Conservation (phyloP, 106 monocot genomes). For the Allium fistulosum region DNA sequence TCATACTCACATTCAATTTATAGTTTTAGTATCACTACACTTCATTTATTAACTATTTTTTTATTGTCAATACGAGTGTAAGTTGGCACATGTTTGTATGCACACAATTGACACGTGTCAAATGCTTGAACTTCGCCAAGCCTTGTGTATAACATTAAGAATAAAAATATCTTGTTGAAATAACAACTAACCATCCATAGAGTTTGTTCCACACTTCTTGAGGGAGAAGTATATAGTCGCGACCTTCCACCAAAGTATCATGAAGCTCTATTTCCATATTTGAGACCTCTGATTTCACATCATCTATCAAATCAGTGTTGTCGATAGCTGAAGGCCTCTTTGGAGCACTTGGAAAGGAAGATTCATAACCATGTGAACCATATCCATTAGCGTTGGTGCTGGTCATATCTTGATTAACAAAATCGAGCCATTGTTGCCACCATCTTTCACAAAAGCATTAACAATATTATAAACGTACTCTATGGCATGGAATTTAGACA, state of each 20-base stretch:
- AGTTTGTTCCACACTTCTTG: constrained; percentile 92
- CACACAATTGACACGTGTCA: too few relatives aligned
- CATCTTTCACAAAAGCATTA: constrained; percentile 39
- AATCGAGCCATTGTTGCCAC: constrained; percentile 98
- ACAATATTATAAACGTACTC: too few relatives aligned
- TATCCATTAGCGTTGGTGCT: constrained; percentile 39
- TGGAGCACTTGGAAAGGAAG: constrained; percentile 23
- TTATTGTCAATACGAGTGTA: too few relatives aligned
- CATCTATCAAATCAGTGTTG: constrained; percentile 81
- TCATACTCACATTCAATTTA: not conserved
- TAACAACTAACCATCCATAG: constrained; percentile 68
- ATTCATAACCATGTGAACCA: constrained; percentile 48
- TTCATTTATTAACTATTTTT: too few relatives aligned
- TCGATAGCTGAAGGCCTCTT: constrained; percentile 75
- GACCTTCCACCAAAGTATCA: constrained; percentile 89
- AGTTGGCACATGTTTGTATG: too few relatives aligned
- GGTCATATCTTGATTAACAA: constrained; percentile 69
- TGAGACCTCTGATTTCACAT: constrained; percentile 66
- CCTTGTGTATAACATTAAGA: too few relatives aligned
- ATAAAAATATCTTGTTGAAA: not conserved
- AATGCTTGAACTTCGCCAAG: too few relatives aligned
- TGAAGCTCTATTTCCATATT: constrained; percentile 88
- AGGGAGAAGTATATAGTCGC: constrained; percentile 94
- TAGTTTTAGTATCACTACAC: too few relatives aligned
- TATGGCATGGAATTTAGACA: too few relatives aligned